Evolutionary conservation across 768 basidiomycete species (phyloP).

Genomic region (Amanita rimosa): DNA sequence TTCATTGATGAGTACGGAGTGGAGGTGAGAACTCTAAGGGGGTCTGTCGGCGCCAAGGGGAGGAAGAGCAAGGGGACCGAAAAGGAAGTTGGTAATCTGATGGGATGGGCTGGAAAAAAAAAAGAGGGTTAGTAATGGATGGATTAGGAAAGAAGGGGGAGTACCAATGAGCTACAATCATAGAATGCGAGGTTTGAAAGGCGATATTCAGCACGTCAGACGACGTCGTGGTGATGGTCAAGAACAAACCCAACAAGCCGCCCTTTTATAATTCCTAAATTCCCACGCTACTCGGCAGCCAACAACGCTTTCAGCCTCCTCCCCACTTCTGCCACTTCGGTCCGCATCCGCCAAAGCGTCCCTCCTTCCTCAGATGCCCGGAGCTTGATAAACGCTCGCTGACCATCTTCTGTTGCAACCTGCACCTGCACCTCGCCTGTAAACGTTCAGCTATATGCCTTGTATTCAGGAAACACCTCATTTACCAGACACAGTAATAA

Average conservation of each 20-base stretch:
- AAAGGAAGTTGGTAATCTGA: conserved; percentile 44
- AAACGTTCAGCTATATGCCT: neutral
- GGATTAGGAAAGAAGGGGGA: conserved; percentile 11
- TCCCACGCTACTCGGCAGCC: conserved; percentile 8
- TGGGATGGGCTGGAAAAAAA: conserved; percentile 30
- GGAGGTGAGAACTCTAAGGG: conserved; percentile 47
- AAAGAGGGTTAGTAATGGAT: conserved; percentile 3
- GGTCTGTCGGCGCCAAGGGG: conserved; percentile 66
- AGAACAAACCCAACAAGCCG: too few species aligned
- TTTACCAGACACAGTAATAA: conserved; percentile 48
- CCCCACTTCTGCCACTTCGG: conserved; percentile 32
- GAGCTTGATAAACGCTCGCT: conserved; percentile 32
- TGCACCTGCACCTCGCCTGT: conserved; percentile 2
- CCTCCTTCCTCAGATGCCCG: conserved; percentile 57
- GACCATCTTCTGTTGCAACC: conserved; percentile 1
- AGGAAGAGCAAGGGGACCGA: conserved; percentile 47
- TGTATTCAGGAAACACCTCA: neutral
- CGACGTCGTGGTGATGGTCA: too few species aligned
- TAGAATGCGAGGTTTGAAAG: conserved; percentile 29
- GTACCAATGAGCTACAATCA: conserved; percentile 35
- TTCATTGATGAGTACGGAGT: conserved; percentile 36
- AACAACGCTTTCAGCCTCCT: conserved; percentile 33
- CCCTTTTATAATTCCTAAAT: too few species aligned
- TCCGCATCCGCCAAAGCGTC: conserved; percentile 62
- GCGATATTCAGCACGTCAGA: too few species aligned